Evolutionary conservation across 2,329 filamentous ascomycete species (phyloP).

Genomic region (Talaromyces sp.): DNA sequence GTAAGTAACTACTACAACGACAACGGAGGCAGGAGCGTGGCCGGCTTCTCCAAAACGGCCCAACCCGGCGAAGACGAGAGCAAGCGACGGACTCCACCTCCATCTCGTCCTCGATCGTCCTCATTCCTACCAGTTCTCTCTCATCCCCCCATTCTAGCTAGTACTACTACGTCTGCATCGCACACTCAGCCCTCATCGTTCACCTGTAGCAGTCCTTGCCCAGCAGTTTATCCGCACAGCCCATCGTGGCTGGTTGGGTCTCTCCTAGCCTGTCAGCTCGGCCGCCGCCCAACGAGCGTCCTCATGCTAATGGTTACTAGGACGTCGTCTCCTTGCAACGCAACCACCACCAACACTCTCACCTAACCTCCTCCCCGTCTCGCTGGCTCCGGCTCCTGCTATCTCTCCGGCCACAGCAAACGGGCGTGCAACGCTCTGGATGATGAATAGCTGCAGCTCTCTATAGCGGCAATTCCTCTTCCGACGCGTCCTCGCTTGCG

Average conservation of each 20-base stretch:
- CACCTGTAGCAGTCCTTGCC: not conserved
- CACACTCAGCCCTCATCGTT: not conserved
- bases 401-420: conserved; percentile 5
- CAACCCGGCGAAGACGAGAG: not conserved
- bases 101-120: not conserved
- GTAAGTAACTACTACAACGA: too few relatives aligned
- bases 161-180: not conserved
- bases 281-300: conserved; percentile 5
- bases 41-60: not conserved
- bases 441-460: conserved; percentile 17
- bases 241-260: not conserved
- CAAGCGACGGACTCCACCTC: not conserved
- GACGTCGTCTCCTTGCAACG: not conserved
- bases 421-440: conserved; percentile 10
- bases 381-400: not conserved
- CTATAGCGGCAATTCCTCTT: conserved; percentile 15
- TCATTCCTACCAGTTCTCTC: not conserved
- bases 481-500: conserved; percentile 14
- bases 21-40: not conserved
- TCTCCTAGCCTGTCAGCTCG: conserved; percentile 2
- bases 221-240: not conserved
- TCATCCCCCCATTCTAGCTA: not conserved
- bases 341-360: not conserved
- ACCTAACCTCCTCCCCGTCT: not conserved
- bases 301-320: not conserved